Evolutionary conservation across 257 asterid genomes (phyloP).

Genomic region (Gardenia jasminoides): DNA sequence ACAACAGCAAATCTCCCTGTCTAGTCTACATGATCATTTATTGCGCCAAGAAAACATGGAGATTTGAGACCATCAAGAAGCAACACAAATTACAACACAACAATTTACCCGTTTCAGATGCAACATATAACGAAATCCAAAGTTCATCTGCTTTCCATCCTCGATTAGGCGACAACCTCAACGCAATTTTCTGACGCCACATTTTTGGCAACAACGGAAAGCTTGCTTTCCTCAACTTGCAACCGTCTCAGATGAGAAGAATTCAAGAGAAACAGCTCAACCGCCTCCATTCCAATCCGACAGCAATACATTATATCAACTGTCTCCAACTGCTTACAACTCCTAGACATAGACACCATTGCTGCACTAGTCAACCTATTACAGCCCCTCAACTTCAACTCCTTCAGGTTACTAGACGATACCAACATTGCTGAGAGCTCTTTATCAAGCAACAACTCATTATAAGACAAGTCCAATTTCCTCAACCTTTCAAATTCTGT

Average conservation of each 20-base stretch:
- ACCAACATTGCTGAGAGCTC: conserved; percentile 65
- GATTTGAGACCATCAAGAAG: not conserved
- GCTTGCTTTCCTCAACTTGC: conserved; percentile 56
- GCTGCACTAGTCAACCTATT: conserved; percentile 35
- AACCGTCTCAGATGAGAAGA: conserved; percentile 36
- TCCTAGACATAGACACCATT: conserved; percentile 31
- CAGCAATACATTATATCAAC: conserved; percentile 53
- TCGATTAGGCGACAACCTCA: conserved; percentile 41
- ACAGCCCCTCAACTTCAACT: conserved; percentile 73
- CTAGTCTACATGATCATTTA: not conserved
- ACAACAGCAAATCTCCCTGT: not conserved
- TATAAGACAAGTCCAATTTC: conserved; percentile 71
- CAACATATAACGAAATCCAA: not conserved
- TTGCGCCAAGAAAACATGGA: not conserved
- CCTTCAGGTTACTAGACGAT: conserved; percentile 51
- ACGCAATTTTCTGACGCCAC: conserved; percentile 40
- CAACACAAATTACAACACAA: too few species aligned
- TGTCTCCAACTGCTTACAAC: conserved; percentile 42
- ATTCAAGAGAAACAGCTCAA: conserved; percentile 47
- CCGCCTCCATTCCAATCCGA: conserved; percentile 44
- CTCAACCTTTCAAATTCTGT: conserved; percentile 54
- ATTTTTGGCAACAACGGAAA: conserved; percentile 38
- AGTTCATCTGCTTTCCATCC: not conserved
- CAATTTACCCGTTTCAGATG: not conserved
- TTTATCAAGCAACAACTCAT: conserved; percentile 62